Conservation (phyloP, 2,329 filamentous ascomycete genomes). For the Botrytis cinerea region DNA sequence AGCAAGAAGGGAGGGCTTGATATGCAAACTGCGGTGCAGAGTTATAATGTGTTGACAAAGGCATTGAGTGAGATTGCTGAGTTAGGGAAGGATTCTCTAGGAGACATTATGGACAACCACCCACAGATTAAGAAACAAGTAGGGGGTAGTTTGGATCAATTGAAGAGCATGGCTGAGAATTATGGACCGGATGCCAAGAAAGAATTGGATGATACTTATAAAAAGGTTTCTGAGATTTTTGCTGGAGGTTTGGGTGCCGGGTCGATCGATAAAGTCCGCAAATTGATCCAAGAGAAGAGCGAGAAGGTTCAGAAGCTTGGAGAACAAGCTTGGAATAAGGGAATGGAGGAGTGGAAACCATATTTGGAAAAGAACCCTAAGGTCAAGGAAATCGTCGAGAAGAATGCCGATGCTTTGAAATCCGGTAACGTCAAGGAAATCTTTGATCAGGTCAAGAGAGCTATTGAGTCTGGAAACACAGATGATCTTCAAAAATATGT, state of each 20-base stretch:
- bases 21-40: conserved; percentile 61
- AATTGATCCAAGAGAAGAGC: conserved; percentile 69
- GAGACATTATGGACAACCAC: conserved; percentile 71
- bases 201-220: conserved; percentile 71
- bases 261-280: conserved; percentile 58
- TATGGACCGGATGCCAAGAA: conserved; percentile 78
- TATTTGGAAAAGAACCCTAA: conserved; percentile 76
- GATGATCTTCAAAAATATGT: conserved; percentile 62
- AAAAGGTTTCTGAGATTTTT: conserved; percentile 64
- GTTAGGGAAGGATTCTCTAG: conserved; percentile 62
- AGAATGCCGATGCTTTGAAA: conserved; percentile 69
- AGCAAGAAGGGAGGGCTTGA: conserved; percentile 58
- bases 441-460: conserved; percentile 62
- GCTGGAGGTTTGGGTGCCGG: conserved; percentile 59
- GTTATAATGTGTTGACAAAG: conserved; percentile 64
- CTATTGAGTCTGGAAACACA: conserved; percentile 61
- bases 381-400: conserved; percentile 70
- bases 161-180: conserved; percentile 68
- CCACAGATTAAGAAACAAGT: conserved; percentile 72
- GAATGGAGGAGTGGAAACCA: conserved; percentile 68
- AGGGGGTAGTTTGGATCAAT: conserved; percentile 65
- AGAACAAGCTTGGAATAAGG: conserved; percentile 72
- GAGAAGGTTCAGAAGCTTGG: conserved; percentile 67
- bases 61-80: conserved; percentile 59
- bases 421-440: conserved; percentile 65